Base-by-base conservation (phyloP, 2,329 filamentous ascomycete species). In the Neophaeococcomyces mojaviensis region DNA sequence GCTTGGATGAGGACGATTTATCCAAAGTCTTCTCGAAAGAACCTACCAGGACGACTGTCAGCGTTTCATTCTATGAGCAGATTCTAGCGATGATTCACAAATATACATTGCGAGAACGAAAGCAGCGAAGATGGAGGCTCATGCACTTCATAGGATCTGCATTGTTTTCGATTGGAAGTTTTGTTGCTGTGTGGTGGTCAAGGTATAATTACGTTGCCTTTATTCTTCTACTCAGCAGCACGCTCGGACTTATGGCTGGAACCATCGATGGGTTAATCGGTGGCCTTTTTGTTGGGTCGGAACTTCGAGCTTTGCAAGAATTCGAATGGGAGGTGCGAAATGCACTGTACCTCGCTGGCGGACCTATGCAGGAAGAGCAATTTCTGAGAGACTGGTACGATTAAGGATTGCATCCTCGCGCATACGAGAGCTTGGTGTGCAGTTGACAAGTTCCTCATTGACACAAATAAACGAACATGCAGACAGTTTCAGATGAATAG, bases 311-410 rank as follows among this genome's bases (percentile, higher is more conserved):
- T 3, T 68, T 98, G 45, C 82, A 80, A 58, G 92, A 98, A 69
- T 97, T 97, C 67, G 81, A 92, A 62, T 96, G 88, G 85, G 92
- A 98, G 65, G 82, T 97, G 20, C 70, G 70, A 41, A 89, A 57
- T 46, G 53, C 55, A 13, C 34, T 55, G 19, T 42, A 48, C 15
- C 51, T 53, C 35, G 48, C 50, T 10, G 55, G 53, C 15, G 55
- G 55, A 37, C 55, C 55, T 35, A 44, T 32, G 12, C 34, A 40
- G 36, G 46, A 54, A 44, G 53, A 55, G 32, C 46, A 36, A 47
- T 22, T 48, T 24, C 39, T 57, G n/a, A 49, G 42, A 40, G 55
- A 57, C 39, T 57, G 55, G 55, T 55, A 54, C 39, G 55, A 57
- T 36, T 53, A 44, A 53, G 36, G 8, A 20, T 35, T 8, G 9